Base-by-base conservation (phyloP, 257 asterid species). In the Solanum medicagineum region DNA sequence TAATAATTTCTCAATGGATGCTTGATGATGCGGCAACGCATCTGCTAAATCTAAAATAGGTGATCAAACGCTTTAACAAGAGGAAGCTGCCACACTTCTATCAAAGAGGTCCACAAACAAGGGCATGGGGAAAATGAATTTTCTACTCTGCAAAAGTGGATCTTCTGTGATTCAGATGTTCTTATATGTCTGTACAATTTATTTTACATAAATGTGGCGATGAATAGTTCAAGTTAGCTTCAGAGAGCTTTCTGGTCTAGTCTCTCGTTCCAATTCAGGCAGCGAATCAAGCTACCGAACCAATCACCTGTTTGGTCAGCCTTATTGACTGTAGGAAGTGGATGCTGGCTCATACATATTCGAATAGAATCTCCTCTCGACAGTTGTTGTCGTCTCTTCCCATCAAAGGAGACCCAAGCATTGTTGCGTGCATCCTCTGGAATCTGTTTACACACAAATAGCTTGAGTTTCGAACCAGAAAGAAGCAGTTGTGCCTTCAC, bases 201-300 rank as follows among this genome's bases (percentile, higher is more conserved):
- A 32, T 91, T 87, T 91, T 59, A 88, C 87, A 94, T 84, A 69
- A 45, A 53, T 16, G 14, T 70, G 59, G 44, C 68, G 62, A 32
- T 22, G 59, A 12, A 80, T 26, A 32, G 79, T 62, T 74, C 26
- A 68, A 19, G 57, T 24, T 24, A 19, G 62, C 59, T 69, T 94
- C 92, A 94, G 79, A 95, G 93, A 81, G 98, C 99, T 92, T 91
- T 95, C 88, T 97, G 99, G 88, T 94, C 99, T 47, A 95, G 90
- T 88, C 99, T 90, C 86, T 97, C 98, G 54, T 97, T 97, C 99
- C 99, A 97, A 90, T 97, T 97, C 90, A 97, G 89, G 96, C 99
- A 97, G 81, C 98, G 99, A 80, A 95, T 87, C 90, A 97, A 92
- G 91, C 98, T 97, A 87, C 93, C 93, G 69, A 95, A 97, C 99